phyloP scores from a whole-genome alignment of 2,329 filamentous ascomycete species.

The Epichloe hybrida region DNA sequence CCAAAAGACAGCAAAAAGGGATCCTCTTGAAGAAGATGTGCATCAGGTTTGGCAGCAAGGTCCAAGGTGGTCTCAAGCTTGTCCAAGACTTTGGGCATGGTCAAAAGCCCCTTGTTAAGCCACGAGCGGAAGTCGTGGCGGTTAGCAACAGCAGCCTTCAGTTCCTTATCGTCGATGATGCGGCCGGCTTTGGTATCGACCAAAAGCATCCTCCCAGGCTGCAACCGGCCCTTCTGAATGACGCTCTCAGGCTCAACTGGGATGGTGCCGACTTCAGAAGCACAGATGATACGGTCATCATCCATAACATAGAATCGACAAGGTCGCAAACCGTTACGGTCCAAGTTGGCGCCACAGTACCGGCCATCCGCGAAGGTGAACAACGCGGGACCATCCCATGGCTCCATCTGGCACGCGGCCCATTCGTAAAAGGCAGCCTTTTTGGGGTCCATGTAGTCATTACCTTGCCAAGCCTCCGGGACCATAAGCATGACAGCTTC shows the following conservation, averaged over 20 bases:
- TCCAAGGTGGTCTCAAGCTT: constrained; percentile 46
- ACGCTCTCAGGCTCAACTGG: constrained; percentile 79
- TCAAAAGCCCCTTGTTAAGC: constrained; percentile 76
- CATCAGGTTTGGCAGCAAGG: constrained; percentile 53
- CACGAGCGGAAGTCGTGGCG: constrained; percentile 80
- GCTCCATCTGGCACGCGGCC: constrained; percentile 98
- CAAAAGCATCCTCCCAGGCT: constrained; percentile 90
- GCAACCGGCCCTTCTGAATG: constrained; percentile 82
- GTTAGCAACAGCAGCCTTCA: constrained; percentile 78
- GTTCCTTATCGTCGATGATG: constrained; percentile 85
- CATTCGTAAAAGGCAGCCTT: constrained; percentile 98
- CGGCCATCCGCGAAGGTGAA: constrained; percentile 96
- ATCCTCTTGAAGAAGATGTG: constrained; percentile 66
- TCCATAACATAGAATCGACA: constrained; percentile 96
- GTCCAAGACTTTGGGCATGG: constrained; percentile 60
- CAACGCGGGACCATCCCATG: constrained; percentile 91
- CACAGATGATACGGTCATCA: constrained; percentile 93
- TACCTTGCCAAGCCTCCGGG: constrained; percentile 94
- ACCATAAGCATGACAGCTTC: constrained; percentile 99
- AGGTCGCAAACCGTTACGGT: constrained; percentile 87
- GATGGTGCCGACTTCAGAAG: constrained; percentile 91
- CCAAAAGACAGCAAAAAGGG: constrained; percentile 75
- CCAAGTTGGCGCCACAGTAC: constrained; percentile 92
- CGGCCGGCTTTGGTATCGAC: constrained; percentile 82
- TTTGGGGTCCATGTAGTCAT: constrained; percentile 82